Evolutionary conservation across 1,284 basidiomycete species (phyloP), one percentile per base, ranked within the genome.

Genomic region (Ustilago loliicola): DNA sequence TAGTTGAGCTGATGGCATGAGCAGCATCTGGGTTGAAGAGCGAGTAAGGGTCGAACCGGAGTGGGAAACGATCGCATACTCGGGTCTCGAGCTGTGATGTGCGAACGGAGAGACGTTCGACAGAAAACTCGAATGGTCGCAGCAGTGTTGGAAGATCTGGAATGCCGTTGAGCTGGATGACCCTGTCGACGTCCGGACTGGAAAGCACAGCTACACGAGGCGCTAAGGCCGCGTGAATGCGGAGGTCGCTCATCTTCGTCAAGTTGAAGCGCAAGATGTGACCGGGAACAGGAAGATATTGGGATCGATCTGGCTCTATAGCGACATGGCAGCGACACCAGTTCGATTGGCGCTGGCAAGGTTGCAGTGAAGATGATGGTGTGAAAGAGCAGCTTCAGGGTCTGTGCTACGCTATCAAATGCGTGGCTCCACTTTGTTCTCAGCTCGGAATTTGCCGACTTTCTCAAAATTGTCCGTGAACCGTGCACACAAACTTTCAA

Each of bases 71-170:
- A 32, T 80, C 59, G 59, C 74, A 80, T 10, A 66, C 50, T 27
- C 80, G 71, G 9, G 66, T 75, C 58, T 81, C 83, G 4, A 86
- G 79, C 68, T 84, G 82, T 9, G 83, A 81, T 3, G 84, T 86
- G 42, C 81, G 78, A 3, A 85, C 79, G 9, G 79, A 72, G 29
- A 85, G 67, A 8, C 71, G 66, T 32, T 73, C 62, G 8, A 81
- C 67, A 3, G 69, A 71, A 13, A 50, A 66, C 47, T 86, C 81
- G 58, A 84, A 85, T 1, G 84, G 83, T 10, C 80, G 71, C n/a
- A 86, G 55, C 15, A 85, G 68, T 1, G 77, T 73, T 1, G 83
- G 53, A 15, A 85, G 70, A 61, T 83, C 72, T 4, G 66, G 53
- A 10, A 80, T 67, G 36, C 68, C 77, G 48, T 84, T 85, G 40